Evolutionary conservation across 345 rosid species (phyloP), one percentile per base, ranked within the genome.

Genomic region (Eucalyptus leucophloia): DNA sequence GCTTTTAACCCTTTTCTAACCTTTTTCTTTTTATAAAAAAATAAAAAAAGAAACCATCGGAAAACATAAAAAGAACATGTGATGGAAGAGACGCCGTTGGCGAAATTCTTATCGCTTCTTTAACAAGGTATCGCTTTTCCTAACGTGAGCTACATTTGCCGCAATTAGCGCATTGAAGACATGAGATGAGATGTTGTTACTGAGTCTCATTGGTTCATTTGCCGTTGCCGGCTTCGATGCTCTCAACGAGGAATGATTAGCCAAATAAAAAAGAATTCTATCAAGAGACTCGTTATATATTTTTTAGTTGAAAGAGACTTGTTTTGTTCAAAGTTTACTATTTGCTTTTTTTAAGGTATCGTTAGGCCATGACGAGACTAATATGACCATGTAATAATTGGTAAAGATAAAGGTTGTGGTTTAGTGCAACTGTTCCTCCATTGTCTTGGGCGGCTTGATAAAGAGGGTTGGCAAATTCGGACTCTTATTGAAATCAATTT

Each of bases 401-500:
- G 47, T 37, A 1, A 11, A 37, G 15, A 37, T 72, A 6, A 72
- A 72, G 44, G 24, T 2, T 9, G 26, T 10, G 13, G 24, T 34
- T 69, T 18, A 3, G 82, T 18, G 82, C 82, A 18, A 11, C 82
- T 34, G 4, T 17, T 10, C 26, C 45, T 34, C 44, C 26, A 10
- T 72, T 10, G 28, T 37, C 3, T 34, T 34, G 26, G 26, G 24
- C 21, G 13, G 82, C 23, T 62, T 17, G 9, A 72, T 26, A 50
- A 44, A 87, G 88, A 42, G 18, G 90, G 92, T 89, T 91, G 90
- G 89, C 92, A 91, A 89, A 92, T 91, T 91, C 91, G 51, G 89
- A 91, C 87, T 85, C 85, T 85, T 83, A 14, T 88, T 87, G 89
- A 49, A 89, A 86, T 18, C 26, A 9, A 72, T 34, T 18, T 23